phyloP scores from a whole-genome alignment of 768 basidiomycete genomes.

The Mycena sanguinolenta region DNA sequence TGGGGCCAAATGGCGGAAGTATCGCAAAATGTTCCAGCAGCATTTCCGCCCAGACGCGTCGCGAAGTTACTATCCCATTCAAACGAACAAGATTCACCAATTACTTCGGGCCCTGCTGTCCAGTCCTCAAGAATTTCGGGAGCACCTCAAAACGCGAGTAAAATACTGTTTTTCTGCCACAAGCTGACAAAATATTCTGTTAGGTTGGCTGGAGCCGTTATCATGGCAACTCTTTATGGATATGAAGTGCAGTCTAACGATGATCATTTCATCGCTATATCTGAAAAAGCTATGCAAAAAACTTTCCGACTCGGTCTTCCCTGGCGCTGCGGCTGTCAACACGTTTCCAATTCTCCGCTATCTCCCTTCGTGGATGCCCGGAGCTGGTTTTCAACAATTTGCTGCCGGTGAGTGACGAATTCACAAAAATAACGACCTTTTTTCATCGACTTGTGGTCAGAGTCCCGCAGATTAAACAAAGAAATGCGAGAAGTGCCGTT shows the following conservation, averaged over 20 bases:
- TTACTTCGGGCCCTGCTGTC: slow-evolving; percentile 34
- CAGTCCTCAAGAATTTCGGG: slow-evolving; percentile 33
- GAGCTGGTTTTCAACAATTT: slow-evolving; percentile 43
- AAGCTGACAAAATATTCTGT: neutral
- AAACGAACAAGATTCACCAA: slow-evolving; percentile 42
- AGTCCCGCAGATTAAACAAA: slow-evolving; percentile 17
- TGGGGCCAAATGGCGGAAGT: slow-evolving; percentile 45
- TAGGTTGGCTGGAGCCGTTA: slow-evolving; percentile 8
- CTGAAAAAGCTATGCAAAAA: slow-evolving; percentile 37
- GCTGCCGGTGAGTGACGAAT: slow-evolving; percentile 27
- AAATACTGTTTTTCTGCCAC: slow-evolving; percentile 17
- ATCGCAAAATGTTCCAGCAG: slow-evolving; percentile 47
- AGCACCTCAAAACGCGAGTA: slow-evolving; percentile 18
- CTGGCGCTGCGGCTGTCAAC: slow-evolving; percentile 46
- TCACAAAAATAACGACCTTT: neutral
- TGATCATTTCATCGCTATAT: slow-evolving; percentile 42
- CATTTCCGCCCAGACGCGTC: slow-evolving; percentile 41
- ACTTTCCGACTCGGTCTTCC: slow-evolving; percentile 31
- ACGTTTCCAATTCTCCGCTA: slow-evolving; percentile 45
- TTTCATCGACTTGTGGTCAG: neutral
- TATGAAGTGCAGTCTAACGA: slow-evolving; percentile 42
- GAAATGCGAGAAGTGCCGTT: slow-evolving; percentile 29
- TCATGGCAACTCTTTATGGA: slow-evolving; percentile 41
- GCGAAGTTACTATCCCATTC: slow-evolving; percentile 38
- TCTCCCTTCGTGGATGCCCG: slow-evolving; percentile 48